Base-by-base conservation (phyloP, 768 basidiomycete genomes). In the Rubroboletus pulcherrimus region DNA sequence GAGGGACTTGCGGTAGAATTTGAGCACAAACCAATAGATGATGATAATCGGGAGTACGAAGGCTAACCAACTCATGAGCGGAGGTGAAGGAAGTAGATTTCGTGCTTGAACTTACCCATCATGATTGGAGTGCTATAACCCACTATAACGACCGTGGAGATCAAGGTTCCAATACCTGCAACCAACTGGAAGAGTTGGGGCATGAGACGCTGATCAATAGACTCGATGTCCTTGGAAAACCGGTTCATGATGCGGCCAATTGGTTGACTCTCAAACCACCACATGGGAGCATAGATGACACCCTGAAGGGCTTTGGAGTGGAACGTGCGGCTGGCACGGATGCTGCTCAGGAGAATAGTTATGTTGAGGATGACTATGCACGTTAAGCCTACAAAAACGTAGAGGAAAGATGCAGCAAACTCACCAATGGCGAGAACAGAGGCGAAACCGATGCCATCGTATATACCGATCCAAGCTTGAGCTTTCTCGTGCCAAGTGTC, bases 221-320 rank as follows among this genome's bases (percentile, higher is more conserved):
- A 63, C 39, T 73, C 73, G 43, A 75, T 66, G 37, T 74, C 71
- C 56, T 78, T 75, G 38, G 75, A 75, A 53, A 82, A 75, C 10
- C 81, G 71, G 59, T 80, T 80, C 61, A 77, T 73, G 54, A 81
- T 73, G 1, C 76, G 73, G 0, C 80, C 80, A 38, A 72, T 73
- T 10, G 74, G 75, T 50, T 67, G 66, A 54, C 66, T 59, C 53
- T 67, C 66, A 55, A 68, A 68, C 66, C 66, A 67, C 66, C 66
- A 68, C 40, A 67, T 56, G 34, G 66, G 66, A 46, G 66, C 64
- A 35, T 57, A 29, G 31, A 67, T 49, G 49, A 68, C 66, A 43
- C 66, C 66, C 12, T 44, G 42, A 33, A 67, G 62, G 4, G 59
- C 58, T 17, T 45, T 59, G 42, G 62, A 65, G 41, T 73, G 63